A percentile compares a stretch with the other conserved stretches of the same genome.
Evolutionary conservation across 1,284 basidiomycete species (phyloP).

Genomic region (Cryptococcus neoformans): DNA sequence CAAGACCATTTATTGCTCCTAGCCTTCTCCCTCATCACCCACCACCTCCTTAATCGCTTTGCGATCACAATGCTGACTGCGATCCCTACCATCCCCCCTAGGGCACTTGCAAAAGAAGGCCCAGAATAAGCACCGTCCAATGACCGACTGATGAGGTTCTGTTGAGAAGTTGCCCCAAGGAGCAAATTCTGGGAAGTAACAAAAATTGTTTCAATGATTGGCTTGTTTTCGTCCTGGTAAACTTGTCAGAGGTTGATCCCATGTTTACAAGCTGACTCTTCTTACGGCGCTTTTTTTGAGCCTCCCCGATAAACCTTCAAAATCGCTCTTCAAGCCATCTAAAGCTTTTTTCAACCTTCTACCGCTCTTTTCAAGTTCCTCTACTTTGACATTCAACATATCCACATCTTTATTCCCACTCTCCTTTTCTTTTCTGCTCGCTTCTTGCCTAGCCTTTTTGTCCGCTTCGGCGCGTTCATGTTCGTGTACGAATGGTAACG

Average conservation of each 20-base stretch:
- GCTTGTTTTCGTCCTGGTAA: slow-evolving; percentile 18
- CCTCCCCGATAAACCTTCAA: slow-evolving; percentile 13
- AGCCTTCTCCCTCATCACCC: too few relatives aligned
- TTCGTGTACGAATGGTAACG: slow-evolving; percentile 5
- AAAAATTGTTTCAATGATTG: slow-evolving; percentile 17
- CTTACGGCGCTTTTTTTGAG: slow-evolving; percentile 19
- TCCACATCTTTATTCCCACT: slow-evolving; percentile 22
- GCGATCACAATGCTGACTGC: too few relatives aligned
- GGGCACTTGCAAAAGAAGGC: not conserved
- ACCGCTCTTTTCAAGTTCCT: slow-evolving; percentile 20
- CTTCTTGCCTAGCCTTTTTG: not conserved
- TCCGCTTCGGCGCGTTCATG: slow-evolving; percentile 9
- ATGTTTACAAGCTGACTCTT: not conserved
- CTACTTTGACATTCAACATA: slow-evolving; percentile 16
- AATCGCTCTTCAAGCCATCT: slow-evolving; percentile 22
- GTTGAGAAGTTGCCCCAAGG: slow-evolving; percentile 5
- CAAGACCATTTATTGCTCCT: too few relatives aligned
- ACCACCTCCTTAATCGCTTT: too few relatives aligned
- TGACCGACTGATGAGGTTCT: not conserved
- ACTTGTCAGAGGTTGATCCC: too few relatives aligned
- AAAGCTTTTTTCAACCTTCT: slow-evolving; percentile 18
- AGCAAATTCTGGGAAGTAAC: slow-evolving; percentile 9
- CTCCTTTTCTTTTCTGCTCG: slow-evolving; percentile 2
- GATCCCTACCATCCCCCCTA: not conserved
- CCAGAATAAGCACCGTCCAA: not conserved